Evolutionary conservation across 306 rosid genomes (phyloP).

Genomic region (Corylus americana): DNA sequence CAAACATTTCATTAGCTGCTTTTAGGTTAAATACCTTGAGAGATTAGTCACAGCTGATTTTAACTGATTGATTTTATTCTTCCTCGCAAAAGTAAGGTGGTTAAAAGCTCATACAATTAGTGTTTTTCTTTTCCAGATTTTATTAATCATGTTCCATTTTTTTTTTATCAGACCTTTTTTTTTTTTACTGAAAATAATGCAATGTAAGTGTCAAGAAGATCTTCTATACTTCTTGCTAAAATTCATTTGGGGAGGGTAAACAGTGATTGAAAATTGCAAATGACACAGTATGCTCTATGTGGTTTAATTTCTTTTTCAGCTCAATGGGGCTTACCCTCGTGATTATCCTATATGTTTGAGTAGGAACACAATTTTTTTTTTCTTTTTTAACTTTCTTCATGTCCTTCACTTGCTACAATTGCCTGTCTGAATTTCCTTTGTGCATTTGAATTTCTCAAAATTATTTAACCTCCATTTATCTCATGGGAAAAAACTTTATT

Average conservation of each 20-base stretch:
- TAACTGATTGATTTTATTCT: not conserved
- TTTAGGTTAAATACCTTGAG: not conserved
- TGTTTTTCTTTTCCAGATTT: not conserved
- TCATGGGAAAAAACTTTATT: not conserved
- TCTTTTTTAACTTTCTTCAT: not conserved
- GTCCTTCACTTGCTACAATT: not conserved
- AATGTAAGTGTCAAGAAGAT: not conserved
- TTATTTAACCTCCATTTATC: not conserved
- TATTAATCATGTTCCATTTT: not conserved
- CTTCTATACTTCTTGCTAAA: not conserved
- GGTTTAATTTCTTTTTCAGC: not conserved
- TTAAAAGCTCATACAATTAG: not conserved
- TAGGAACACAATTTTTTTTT: not conserved
- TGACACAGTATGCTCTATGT: not conserved
- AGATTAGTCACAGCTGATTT: not conserved
- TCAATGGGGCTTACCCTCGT: not conserved
- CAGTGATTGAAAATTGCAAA: not conserved
- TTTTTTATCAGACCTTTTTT: not conserved
- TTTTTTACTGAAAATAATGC: not conserved
- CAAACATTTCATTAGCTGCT: not conserved
- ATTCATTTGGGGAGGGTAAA: not conserved
- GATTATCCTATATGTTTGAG: not conserved
- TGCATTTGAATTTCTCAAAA: not conserved
- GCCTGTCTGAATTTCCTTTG: not conserved
- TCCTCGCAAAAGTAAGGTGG: not conserved